Evolutionary conservation across 2,329 filamentous ascomycete genomes (phyloP), one percentile per base, ranked within the genome.

Genomic region (Trichoderma arundinaceum): DNA sequence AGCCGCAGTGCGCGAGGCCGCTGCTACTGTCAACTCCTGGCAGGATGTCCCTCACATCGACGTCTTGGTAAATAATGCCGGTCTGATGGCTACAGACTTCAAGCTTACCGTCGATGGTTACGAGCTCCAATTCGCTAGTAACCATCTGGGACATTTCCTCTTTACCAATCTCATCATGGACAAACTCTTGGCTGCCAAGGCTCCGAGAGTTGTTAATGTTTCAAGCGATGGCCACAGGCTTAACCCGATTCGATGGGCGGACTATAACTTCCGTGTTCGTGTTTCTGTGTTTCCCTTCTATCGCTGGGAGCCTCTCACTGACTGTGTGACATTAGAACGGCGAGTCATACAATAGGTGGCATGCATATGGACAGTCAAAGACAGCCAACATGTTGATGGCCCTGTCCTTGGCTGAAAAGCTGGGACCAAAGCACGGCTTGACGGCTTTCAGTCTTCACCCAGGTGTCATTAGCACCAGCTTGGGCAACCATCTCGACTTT

Each of bases 61-160:
- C 7, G 74, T 82, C n/a, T 64, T 83, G 7, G 71, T 83, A 66
- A 81, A 81, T 68, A 83, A 79, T 59, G 81, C 81, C 1, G 80
- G 74, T 9, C 68, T 83, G 28, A 81, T 81, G 77, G 76, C 71
- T 4, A 66, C 69, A 2, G 72, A 75, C 17, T 77, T 74, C 54
- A 71, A 68, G 5, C 61, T 74, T 12, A 75, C 74, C 17, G 66
- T 68, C 0, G 80, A 83, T 51, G 79, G 80, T 0, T 70, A 77
- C 44, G 82, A 81, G 33, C 12, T 19, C 12, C 70, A 74, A 59
- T 62, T 80, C 32, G 76, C 69, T 6, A 76, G 73, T 0, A 79
- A 79, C 41, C 77, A 80, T 38, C 63, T 80, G 2, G 78, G 77
- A 0, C 79, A 74, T 4, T 80, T 80, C 56, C 69, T 80, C 0